Conservation (phyloP, 768 basidiomycete genomes). For the Collybia nuda region DNA sequence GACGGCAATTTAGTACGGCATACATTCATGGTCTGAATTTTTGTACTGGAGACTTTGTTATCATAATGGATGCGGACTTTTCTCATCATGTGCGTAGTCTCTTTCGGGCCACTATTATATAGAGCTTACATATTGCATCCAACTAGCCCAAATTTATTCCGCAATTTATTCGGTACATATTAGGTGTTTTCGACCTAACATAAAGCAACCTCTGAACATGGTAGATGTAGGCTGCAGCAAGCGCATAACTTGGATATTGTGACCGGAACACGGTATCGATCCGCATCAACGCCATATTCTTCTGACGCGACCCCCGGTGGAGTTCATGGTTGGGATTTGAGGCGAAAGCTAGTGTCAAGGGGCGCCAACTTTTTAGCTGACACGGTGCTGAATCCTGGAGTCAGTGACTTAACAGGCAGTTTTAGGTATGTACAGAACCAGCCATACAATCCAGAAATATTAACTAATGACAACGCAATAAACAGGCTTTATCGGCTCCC, state of each 20-base stretch:
- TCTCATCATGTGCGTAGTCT: constrained; percentile 77
- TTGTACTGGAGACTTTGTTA: constrained; percentile 88
- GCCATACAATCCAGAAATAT: neutral
- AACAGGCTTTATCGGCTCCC: constrained; percentile 71
- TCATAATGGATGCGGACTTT: constrained; percentile 98
- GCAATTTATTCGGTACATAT: constrained; percentile 78
- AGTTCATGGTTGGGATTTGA: constrained; percentile 91
- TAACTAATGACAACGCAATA: constrained; percentile 3
- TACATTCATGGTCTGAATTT: constrained; percentile 92
- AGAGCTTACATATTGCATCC: neutral
- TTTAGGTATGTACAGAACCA: constrained; percentile 60
- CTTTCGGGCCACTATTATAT: neutral
- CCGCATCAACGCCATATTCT: constrained; percentile 55
- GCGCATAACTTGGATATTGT: constrained; percentile 91
- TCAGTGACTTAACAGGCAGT: constrained; percentile 88
- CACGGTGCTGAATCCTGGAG: constrained; percentile 80
- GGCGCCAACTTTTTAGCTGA: constrained; percentile 92
- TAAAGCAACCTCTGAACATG: constrained; percentile 1
- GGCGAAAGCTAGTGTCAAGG: constrained; percentile 82
- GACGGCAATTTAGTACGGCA: constrained; percentile 61
- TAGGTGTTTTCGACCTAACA: neutral
- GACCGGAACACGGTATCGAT: constrained; percentile 86
- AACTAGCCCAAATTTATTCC: constrained; percentile 90
- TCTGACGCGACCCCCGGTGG: constrained; percentile 72
- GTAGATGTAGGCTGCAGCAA: constrained; percentile 63